phyloP scores from a whole-genome alignment of 495 filamentous ascomycete species.

The Trypethelium eluteriae region DNA sequence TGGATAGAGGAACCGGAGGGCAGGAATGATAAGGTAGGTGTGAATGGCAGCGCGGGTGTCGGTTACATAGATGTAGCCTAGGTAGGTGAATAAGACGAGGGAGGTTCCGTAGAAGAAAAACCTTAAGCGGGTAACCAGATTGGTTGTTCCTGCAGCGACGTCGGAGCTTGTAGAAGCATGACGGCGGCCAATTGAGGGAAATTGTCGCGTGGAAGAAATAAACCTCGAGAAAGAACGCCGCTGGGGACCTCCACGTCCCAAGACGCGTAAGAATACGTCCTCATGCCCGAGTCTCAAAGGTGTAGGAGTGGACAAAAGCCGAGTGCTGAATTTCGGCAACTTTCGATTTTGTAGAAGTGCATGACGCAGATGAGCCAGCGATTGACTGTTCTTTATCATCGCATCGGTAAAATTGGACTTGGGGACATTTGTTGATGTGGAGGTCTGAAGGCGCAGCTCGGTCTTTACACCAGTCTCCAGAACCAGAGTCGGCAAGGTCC shows the following conservation, averaged over 20 bases:
- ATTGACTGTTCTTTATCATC: not conserved
- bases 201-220: not conserved
- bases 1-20: constrained; percentile 60
- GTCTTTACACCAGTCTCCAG: too few species aligned
- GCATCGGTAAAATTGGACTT: not conserved
- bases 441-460: too few species aligned
- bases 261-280: too few species aligned
- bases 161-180: constrained; percentile 7
- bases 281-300: not conserved
- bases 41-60: constrained; percentile 86
- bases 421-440: too few species aligned
- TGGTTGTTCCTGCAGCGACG: constrained; percentile 32
- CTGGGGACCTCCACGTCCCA: too few species aligned
- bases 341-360: not conserved
- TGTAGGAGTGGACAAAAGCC: not conserved
- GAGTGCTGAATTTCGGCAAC: not conserved
- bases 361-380: not conserved
- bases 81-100: constrained; percentile 43
- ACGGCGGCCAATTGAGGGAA: not conserved
- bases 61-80: constrained; percentile 70
- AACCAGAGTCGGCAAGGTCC: too few species aligned
- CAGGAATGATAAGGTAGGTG: constrained; percentile 66
- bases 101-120: constrained; percentile 51
- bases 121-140: constrained; percentile 37
- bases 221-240: too few species aligned